These are phyloP conservation scores for Sporisorium sorghi DNA, from an alignment of 1,284 basidiomycete species.

Conservation along the genomic window DNA sequence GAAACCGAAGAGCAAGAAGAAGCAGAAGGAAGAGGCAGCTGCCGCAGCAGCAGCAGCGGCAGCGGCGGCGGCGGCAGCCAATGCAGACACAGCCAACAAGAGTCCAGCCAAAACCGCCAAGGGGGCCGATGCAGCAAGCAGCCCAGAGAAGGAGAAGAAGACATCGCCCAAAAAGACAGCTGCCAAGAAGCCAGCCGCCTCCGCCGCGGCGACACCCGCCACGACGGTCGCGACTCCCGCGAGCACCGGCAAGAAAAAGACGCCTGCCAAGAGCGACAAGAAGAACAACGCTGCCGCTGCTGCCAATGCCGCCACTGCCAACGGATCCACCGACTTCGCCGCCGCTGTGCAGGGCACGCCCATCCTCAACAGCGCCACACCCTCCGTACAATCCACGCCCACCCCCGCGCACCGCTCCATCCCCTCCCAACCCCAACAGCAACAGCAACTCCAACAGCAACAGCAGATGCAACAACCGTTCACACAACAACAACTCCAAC, in stretches of 20 bases:
- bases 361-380: conserved; percentile 41
- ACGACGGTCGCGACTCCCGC: conserved; percentile 14
- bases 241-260: conserved; percentile 44
- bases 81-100: conserved; percentile 24
- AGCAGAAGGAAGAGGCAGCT: conserved; percentile 51
- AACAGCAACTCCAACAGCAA: conserved; percentile 18
- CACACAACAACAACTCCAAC: conserved; percentile 19
- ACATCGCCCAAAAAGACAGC: conserved; percentile 44
- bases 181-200: conserved; percentile 37
- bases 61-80: conserved; percentile 20
- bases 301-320: background rate
- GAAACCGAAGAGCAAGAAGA: conserved; percentile 57
- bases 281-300: conserved; percentile 9
- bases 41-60: conserved; percentile 40
- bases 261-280: conserved; percentile 42
- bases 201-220: conserved; percentile 15
- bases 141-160: conserved; percentile 49
- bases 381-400: conserved; percentile 46
- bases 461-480: conserved; percentile 36
- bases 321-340: conserved; percentile 4
- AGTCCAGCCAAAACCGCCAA: conserved; percentile 26
- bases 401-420: conserved; percentile 44
- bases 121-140: conserved; percentile 26
- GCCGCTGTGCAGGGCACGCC: conserved; percentile 28
- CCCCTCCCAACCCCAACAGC: conserved; percentile 35